phyloP scores from a whole-genome alignment of 148 eudicot species.

The Cornus suecica region DNA sequence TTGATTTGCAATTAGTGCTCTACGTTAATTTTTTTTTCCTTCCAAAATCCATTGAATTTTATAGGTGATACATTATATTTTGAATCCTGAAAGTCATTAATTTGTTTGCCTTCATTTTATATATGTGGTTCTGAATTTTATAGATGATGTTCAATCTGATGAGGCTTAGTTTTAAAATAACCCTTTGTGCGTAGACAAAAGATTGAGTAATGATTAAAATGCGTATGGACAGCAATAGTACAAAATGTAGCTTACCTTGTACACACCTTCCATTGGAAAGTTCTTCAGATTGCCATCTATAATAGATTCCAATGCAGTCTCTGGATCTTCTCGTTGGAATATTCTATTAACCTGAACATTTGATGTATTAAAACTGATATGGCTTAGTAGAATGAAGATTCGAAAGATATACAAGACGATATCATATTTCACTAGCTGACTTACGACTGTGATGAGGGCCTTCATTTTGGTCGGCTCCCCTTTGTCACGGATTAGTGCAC shows the following conservation, averaged over 20 bases:
- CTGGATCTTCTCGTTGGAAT: slow-evolving; percentile 29
- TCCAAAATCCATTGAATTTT: too few species aligned
- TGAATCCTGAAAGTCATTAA: too few species aligned
- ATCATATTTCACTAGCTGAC: slow-evolving; percentile 15
- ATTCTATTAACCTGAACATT: slow-evolving; percentile 22
- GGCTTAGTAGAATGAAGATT: background rate
- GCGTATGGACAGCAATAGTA: background rate
- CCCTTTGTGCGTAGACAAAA: too few species aligned
- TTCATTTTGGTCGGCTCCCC: slow-evolving; percentile 36
- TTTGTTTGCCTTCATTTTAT: too few species aligned
- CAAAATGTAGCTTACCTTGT: slow-evolving; percentile 28
- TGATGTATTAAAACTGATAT: background rate
- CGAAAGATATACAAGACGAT: background rate
- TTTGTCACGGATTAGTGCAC: slow-evolving; percentile 47
- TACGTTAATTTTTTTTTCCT: too few species aligned
- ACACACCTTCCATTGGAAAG: slow-evolving; percentile 40
- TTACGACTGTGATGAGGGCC: slow-evolving; percentile 50
- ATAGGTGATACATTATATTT: too few species aligned
- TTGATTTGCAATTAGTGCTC: too few species aligned
- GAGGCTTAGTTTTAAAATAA: too few species aligned
- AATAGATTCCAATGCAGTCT: slow-evolving; percentile 24
- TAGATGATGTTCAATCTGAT: too few species aligned
- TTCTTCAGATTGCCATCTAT: slow-evolving; percentile 40
- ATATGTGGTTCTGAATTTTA: too few species aligned
- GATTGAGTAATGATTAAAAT: too few species aligned